Base-by-base conservation (phyloP, 441 rosid genomes). In the Populus hybrid region DNA sequence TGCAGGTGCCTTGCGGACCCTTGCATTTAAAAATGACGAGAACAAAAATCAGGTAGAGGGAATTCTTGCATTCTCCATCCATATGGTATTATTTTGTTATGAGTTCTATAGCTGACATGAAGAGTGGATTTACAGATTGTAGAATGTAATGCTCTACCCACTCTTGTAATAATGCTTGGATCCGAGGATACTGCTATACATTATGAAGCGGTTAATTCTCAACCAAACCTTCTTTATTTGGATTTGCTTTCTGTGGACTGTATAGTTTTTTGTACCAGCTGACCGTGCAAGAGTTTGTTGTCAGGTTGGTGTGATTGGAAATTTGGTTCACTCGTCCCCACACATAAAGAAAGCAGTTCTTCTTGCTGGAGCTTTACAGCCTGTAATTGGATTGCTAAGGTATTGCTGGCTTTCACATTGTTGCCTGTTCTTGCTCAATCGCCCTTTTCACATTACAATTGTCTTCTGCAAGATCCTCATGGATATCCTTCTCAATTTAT, bases 311-410 rank as follows among this genome's bases (percentile, higher is more conserved):
- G 98, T 93, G 59, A 91, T 94, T 81, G 99, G 98, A 67, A 92
- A 95, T 85, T 88, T 95, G 80, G 99, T 95, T n/a, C 99, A 94
- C 80, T 95, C 98, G 40, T 95, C 98, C 74, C 99, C 97, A 75
- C 80, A 87, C 79, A 92, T 95, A 81, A 95, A 95, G 88, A 91
- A 85, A 84, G 90, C 88, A 75, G 99, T 95, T 81, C 88, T 94
- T 81, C 84, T 85, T 57, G 93, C 97, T 59, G 98, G 98, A 77
- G 97, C 95, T 73, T 82, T 95, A 74, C 99, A 95, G 77, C 95
- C 99, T 69, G 97, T 95, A 21, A 94, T 95, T 73, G 78, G 93
- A 72, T 80, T 95, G 73, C 94, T 95, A 40, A 87, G 94, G 98
- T 95, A 84, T 72, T 65, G 8, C 73, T 53, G 59, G 46, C 50